Evolutionary conservation across 371 early-diverging fungal species (phyloP).

Genomic region (Rhizomucor pusillus): DNA sequence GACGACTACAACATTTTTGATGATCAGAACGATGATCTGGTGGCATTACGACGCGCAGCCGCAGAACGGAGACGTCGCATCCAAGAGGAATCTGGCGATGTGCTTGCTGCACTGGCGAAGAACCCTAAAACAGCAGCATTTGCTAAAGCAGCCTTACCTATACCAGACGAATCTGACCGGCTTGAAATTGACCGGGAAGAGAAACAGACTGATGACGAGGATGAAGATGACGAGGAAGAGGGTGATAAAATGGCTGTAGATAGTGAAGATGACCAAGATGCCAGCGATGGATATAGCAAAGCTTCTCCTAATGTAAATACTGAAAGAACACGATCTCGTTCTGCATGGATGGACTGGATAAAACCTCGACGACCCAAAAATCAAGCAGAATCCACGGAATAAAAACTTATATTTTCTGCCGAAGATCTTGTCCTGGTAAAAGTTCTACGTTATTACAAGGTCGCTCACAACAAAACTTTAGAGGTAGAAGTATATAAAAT

Average conservation of each 20-base stretch:
- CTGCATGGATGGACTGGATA: too few relatives aligned
- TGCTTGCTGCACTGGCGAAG: constrained; percentile 25
- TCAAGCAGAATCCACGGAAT: too few relatives aligned
- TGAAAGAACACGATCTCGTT: too few relatives aligned
- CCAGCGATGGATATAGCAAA: constrained; percentile 6
- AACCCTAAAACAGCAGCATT: constrained; percentile 48
- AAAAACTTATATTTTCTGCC: too few relatives aligned
- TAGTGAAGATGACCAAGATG: constrained; percentile 11
- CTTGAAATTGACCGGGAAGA: constrained; percentile 30
- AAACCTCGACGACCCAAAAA: too few relatives aligned
- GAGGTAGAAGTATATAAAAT: too few relatives aligned
- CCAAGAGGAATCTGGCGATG: constrained; percentile 23
- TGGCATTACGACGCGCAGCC: constrained; percentile 30
- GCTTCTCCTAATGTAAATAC: too few relatives aligned
- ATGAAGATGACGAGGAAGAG: constrained; percentile 3
- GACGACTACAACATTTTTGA: constrained; percentile 43
- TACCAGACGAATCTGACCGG: constrained; percentile 18
- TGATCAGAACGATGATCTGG: constrained; percentile 38
- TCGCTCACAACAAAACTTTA: too few relatives aligned
- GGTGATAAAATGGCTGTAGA: neutral
- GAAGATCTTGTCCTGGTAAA: too few relatives aligned
- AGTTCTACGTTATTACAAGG: too few relatives aligned
- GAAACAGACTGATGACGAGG: constrained; percentile 5
- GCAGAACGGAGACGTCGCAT: constrained; percentile 32
- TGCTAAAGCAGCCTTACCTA: constrained; percentile 37